phyloP scores from a whole-genome alignment of 2,329 filamentous ascomycete species.

The Xylariales sp. region DNA sequence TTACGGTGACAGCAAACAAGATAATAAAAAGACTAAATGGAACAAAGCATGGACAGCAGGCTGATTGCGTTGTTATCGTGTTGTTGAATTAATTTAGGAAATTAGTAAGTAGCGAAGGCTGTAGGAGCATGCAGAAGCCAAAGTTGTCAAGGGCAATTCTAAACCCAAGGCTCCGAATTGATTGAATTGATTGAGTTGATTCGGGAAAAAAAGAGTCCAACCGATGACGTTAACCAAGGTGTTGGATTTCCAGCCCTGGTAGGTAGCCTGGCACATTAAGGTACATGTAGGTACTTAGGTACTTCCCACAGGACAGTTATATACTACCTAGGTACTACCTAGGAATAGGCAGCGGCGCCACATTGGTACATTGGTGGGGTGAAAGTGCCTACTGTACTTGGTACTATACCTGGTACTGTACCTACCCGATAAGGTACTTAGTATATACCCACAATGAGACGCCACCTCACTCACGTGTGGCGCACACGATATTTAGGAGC shows the following conservation, averaged over 20 bases:
- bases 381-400: too few relatives aligned
- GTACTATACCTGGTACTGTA: too few relatives aligned
- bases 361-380: constrained; percentile 3
- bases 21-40: background rate
- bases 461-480: constrained; percentile 22
- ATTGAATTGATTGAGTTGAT: constrained; percentile 4
- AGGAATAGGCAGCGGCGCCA: background rate
- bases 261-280: background rate
- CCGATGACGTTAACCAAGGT: constrained; percentile 33
- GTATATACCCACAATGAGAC: background rate
- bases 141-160: constrained; percentile 2
- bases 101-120: background rate
- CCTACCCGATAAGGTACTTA: too few relatives aligned
- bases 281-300: too few relatives aligned
- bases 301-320: too few relatives aligned
- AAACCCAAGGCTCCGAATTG: background rate
- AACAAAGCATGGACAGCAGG: background rate
- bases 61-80: background rate
- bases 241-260: background rate
- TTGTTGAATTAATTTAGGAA: background rate
- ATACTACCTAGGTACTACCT: background rate
- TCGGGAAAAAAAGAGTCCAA: constrained; percentile 7
- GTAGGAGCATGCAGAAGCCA: constrained; percentile 8
- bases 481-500: constrained; percentile 2
- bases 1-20: background rate